Evolutionary conservation across 495 filamentous ascomycete species (phyloP).

Genomic region (Xylaria scruposa): DNA sequence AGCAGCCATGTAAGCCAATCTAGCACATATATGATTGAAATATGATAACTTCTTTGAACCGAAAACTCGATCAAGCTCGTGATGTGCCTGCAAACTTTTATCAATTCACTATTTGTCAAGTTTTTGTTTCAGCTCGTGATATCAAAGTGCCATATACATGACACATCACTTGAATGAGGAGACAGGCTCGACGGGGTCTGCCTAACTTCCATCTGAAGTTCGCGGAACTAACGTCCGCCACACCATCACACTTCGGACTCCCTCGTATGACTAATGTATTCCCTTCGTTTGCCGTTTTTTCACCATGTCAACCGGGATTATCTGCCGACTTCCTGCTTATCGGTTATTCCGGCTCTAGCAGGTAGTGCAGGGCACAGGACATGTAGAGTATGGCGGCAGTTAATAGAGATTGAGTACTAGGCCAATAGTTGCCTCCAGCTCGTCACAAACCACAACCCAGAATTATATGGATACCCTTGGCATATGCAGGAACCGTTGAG

Average conservation of each 20-base stretch:
- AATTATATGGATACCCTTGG: not conserved
- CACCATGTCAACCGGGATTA: slow-evolving; percentile 18
- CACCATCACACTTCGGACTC: slow-evolving; percentile 12
- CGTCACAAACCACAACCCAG: slow-evolving; percentile 11
- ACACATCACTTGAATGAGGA: slow-evolving; percentile 19
- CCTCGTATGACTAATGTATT: slow-evolving; percentile 20
- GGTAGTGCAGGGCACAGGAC: slow-evolving; percentile 1
- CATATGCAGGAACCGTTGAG: slow-evolving; percentile 31
- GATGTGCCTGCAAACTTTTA: not conserved
- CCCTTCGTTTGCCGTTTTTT: slow-evolving; percentile 26
- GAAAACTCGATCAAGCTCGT: slow-evolving; percentile 9
- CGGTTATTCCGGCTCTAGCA: slow-evolving; percentile 7
- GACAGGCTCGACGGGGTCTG: not conserved
- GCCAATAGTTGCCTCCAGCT: slow-evolving; percentile 16
- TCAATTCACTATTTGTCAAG: slow-evolving; percentile 25
- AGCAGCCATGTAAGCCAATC: not conserved
- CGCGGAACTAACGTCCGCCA: slow-evolving; percentile 3
- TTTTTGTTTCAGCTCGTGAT: slow-evolving; percentile 15
- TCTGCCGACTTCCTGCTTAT: slow-evolving; percentile 4
- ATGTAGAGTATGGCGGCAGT: not conserved
- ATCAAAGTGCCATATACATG: slow-evolving; percentile 16
- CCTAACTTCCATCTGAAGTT: slow-evolving; percentile 11
- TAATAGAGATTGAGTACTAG: not conserved
- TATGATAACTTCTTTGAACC: slow-evolving; percentile 8
- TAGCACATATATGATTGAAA: not conserved